Percentiles rank a stretch among this genome's conserved stretches.
These are phyloP conservation scores for Amaranthus hypochondriacus DNA, from an alignment of 148 eudicot genomes.

Conservation along the genomic window DNA sequence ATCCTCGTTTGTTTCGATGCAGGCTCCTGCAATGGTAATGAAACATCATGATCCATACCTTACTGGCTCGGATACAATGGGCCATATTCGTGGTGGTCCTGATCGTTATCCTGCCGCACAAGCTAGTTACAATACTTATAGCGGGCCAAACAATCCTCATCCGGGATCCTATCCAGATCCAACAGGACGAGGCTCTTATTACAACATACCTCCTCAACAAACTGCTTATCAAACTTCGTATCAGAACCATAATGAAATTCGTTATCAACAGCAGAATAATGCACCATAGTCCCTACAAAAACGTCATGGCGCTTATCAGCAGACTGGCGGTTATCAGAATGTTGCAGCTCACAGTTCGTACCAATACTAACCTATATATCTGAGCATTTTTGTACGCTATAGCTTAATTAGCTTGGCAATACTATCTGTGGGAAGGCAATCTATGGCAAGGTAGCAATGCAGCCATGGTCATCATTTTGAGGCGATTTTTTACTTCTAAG, in stretches of 20 bases:
- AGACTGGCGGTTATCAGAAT: conserved; percentile 26
- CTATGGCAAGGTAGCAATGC: conserved; percentile 8
- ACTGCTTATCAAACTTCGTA: conserved; percentile 27
- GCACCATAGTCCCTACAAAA: conserved; percentile 31
- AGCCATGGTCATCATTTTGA: conserved; percentile 17
- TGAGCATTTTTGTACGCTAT: conserved; percentile 35
- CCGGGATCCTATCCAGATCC: conserved; percentile 20
- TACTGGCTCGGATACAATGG: conserved; percentile 27
- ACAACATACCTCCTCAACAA: conserved; percentile 29
- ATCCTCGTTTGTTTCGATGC: conserved; percentile 3
- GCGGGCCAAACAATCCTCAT: conserved; percentile 28
- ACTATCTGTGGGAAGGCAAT: not conserved
- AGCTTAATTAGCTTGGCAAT: conserved; percentile 15
- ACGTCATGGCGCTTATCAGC: conserved; percentile 11
- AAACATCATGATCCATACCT: conserved; percentile 34
- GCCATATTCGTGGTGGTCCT: conserved; percentile 32
- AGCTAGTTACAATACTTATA: conserved; percentile 19
- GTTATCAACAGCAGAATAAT: conserved; percentile 24
- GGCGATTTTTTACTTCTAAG: conserved; percentile 3
- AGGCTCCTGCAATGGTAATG: conserved; percentile 42
- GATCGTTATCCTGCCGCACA: conserved; percentile 33
- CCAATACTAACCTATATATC: conserved; percentile 33
- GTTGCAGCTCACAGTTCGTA: conserved; percentile 30
- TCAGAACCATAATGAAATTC: conserved; percentile 15
- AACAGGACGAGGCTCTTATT: conserved; percentile 21